phyloP scores from a whole-genome alignment of 2,329 filamentous ascomycete species.

The Aspergillus awamori region DNA sequence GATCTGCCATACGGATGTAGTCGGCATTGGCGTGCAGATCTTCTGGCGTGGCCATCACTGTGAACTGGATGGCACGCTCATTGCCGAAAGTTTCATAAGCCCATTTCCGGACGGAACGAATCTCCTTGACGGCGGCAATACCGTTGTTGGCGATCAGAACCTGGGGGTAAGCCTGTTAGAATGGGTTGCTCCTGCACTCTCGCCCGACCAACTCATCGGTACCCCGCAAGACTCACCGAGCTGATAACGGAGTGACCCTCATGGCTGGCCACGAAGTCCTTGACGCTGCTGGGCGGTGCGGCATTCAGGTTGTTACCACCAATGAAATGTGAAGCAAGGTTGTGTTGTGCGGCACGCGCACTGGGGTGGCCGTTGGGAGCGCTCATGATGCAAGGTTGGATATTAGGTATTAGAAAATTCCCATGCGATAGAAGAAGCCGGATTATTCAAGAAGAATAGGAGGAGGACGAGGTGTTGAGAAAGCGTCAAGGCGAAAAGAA shows the following conservation, averaged over 20 bases:
- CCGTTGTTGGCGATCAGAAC: conserved; percentile 99
- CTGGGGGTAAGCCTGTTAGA: conserved; percentile 49
- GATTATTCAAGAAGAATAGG: conserved; percentile 7
- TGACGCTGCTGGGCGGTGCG: conserved; percentile 82
- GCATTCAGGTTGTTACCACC: conserved; percentile 86
- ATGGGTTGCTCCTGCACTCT: neutral
- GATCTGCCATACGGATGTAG: conserved; percentile 99
- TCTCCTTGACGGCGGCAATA: conserved; percentile 99
- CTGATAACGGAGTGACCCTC: conserved; percentile 98
- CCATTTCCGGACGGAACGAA: conserved; percentile 99
- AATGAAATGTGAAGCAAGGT: conserved; percentile 90
- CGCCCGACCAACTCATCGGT: neutral
- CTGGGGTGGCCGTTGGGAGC: conserved; percentile 48
- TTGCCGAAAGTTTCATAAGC: conserved; percentile 99
- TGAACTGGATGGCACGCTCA: conserved; percentile 97
- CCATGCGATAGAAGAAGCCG: conserved; percentile 26
- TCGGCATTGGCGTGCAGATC: conserved; percentile 97
- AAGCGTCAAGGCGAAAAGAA: conserved; percentile 8
- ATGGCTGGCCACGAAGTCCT: conserved; percentile 89
- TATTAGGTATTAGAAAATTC: conserved; percentile 32
- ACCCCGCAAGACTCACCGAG: conserved; percentile 69
- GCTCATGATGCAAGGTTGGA: conserved; percentile 40
- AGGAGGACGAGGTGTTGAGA: neutral
- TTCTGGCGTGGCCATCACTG: conserved; percentile 98
- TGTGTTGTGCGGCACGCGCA: conserved; percentile 78